A percentile compares a stretch with the other conserved stretches of the same genome.
Conservation (phyloP, 2,329 filamentous ascomycete genomes). For the Lachnellula subtilissima region DNA sequence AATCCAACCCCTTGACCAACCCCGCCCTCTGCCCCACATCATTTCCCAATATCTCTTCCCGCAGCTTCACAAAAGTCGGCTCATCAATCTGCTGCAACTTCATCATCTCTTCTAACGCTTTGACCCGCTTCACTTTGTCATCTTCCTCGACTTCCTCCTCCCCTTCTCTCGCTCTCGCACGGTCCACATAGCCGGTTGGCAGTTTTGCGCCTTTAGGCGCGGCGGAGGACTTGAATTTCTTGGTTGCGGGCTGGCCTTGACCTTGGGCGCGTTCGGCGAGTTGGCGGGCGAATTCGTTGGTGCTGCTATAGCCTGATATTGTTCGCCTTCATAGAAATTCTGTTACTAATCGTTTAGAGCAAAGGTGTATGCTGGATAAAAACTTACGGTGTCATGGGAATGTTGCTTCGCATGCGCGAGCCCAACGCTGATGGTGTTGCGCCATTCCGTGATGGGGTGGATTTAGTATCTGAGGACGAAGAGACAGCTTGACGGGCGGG, state of each 20-base stretch:
- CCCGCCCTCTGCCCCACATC: constrained; percentile 67
- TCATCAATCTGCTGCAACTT: constrained; percentile 82
- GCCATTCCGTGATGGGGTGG: constrained; percentile 37
- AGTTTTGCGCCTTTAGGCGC: constrained; percentile 80
- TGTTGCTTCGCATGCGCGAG: constrained; percentile 71
- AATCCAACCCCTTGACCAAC: constrained; percentile 87
- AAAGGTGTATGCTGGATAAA: background rate
- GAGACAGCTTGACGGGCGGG: constrained; percentile 34
- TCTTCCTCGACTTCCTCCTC: constrained; percentile 47
- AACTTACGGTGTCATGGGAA: constrained; percentile 88
- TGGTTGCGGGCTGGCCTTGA: constrained; percentile 44
- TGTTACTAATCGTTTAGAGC: constrained; percentile 1
- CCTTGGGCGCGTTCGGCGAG: constrained; percentile 56
- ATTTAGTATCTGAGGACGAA: constrained; percentile 10
- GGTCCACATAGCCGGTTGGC: constrained; percentile 77
- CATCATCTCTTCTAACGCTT: constrained; percentile 73
- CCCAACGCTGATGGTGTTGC: constrained; percentile 57
- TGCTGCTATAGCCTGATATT: constrained; percentile 15
- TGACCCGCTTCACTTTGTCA: constrained; percentile 61
- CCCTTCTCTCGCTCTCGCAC: constrained; percentile 60
- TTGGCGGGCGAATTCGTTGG: constrained; percentile 73
- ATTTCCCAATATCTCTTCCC: constrained; percentile 75
- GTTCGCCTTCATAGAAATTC: constrained; percentile 14
- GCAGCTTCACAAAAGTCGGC: constrained; percentile 69
- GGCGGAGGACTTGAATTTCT: constrained; percentile 69